Conservation (phyloP, 2,329 filamentous ascomycete species). For the Zopfia rhizophila region DNA sequence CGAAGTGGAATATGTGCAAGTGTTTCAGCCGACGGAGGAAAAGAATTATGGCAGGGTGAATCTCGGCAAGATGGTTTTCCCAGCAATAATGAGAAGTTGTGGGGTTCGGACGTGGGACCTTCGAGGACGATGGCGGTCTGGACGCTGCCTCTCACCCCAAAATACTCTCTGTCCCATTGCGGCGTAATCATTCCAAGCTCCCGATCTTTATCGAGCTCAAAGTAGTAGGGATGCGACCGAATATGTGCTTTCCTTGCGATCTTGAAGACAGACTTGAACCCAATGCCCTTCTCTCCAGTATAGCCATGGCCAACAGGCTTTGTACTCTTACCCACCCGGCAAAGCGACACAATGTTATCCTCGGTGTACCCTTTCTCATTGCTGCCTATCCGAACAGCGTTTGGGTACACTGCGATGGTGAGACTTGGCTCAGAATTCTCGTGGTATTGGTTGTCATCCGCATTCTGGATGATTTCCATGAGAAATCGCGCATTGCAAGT, state of each 20-base stretch:
- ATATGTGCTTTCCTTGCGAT: constrained; percentile 29
- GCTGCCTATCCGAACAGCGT: constrained; percentile 8
- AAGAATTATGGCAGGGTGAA: constrained; percentile 7
- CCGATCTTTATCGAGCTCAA: constrained; percentile 13
- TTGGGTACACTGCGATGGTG: constrained; percentile 1
- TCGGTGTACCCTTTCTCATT: constrained; percentile 13
- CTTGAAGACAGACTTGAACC: constrained; percentile 51
- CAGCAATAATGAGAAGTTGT: constrained; percentile 3
- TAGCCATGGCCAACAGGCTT: constrained; percentile 27
- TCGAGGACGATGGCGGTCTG: constrained; percentile 12
- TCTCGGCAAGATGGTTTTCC: constrained; percentile 2
- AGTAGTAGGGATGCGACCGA: constrained; percentile 11
- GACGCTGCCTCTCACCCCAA: neutral
- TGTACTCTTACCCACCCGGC: constrained; percentile 8
- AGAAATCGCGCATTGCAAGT: constrained; percentile 10
- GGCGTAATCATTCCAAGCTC: constrained; percentile 15
- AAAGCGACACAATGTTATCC: constrained; percentile 11
- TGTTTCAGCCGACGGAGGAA: constrained; percentile 9
- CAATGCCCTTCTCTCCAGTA: constrained; percentile 49
- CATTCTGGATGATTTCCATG: constrained; percentile 18
- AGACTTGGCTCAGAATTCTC: constrained; percentile 5
- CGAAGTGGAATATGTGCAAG: constrained; percentile 1
- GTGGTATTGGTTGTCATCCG: constrained; percentile 15
- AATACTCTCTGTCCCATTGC: constrained; percentile 14
- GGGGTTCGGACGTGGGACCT: constrained; percentile 8